phyloP scores from a whole-genome alignment of 768 basidiomycete species.

The Pleurotus platypus region DNA sequence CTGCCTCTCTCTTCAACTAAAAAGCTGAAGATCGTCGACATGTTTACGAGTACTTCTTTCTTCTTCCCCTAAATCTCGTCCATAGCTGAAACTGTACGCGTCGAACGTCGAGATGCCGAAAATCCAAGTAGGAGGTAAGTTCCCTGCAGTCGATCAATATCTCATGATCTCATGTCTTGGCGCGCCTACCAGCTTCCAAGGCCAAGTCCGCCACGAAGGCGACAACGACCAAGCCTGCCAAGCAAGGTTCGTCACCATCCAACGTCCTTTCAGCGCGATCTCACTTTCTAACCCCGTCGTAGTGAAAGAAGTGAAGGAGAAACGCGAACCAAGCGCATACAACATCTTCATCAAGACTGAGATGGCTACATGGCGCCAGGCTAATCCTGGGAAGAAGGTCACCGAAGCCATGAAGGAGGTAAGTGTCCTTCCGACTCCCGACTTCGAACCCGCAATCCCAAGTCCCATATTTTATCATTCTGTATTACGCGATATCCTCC shows the following conservation, averaged over 20 bases:
- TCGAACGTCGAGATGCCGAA: background rate
- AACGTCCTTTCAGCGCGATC: background rate
- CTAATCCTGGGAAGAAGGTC: slow-evolving; percentile 38
- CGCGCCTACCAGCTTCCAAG: slow-evolving; percentile 2
- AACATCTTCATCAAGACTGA: slow-evolving; percentile 53
- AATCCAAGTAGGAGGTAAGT: background rate
- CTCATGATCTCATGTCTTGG: background rate
- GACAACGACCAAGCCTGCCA: slow-evolving; percentile 1
- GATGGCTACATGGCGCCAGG: slow-evolving; percentile 56
- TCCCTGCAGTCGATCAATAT: background rate
- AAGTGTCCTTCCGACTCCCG: slow-evolving; percentile 11
- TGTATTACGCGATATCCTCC: background rate
- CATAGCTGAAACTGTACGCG: background rate
- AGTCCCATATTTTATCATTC: background rate
- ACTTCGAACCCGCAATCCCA: no score
- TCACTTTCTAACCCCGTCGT: background rate
- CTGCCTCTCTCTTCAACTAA: no score
- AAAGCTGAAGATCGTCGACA: no score
- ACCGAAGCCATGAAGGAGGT: slow-evolving; percentile 55
- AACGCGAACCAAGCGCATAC: slow-evolving; percentile 58
- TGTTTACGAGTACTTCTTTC: background rate
- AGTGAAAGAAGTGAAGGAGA: slow-evolving; percentile 28
- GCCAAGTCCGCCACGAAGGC: slow-evolving; percentile 5
- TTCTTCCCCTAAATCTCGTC: background rate
- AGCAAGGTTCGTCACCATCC: background rate